phyloP scores from a whole-genome alignment of 2,329 filamentous ascomycete species.

The Aspergillus aculeatus region DNA sequence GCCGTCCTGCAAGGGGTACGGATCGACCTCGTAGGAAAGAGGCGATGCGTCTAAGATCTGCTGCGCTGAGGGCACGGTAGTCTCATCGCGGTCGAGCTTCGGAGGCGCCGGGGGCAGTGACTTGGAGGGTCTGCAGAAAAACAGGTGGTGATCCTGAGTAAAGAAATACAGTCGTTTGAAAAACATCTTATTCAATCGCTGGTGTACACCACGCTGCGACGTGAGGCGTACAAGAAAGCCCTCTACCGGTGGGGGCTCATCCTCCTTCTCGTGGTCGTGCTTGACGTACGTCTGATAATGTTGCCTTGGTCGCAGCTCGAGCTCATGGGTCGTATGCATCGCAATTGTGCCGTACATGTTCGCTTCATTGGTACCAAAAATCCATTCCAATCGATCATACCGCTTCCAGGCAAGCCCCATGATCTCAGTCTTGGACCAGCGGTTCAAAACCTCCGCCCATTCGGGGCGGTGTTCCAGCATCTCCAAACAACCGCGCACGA shows the following conservation, averaged over 20 bases:
- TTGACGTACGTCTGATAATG: constrained; percentile 60
- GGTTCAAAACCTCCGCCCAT: constrained; percentile 58
- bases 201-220: constrained; percentile 60
- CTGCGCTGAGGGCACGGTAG: constrained; percentile 53
- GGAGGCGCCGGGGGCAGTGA: constrained; percentile 61
- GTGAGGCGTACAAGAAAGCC: constrained; percentile 66
- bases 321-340: constrained; percentile 65
- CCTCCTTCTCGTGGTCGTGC: constrained; percentile 40
- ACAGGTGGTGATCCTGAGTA: constrained; percentile 61
- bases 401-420: constrained; percentile 68
- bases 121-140: constrained; percentile 62
- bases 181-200: constrained; percentile 59
- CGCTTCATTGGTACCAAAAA: constrained; percentile 63
- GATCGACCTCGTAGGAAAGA: constrained; percentile 61
- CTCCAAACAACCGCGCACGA: constrained; percentile 59
- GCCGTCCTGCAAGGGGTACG: constrained; percentile 56
- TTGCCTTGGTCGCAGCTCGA: constrained; percentile 63
- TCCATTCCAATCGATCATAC: constrained; percentile 68
- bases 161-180: constrained; percentile 67
- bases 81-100: constrained; percentile 46
- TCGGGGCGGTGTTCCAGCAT: constrained; percentile 58
- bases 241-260: constrained; percentile 63
- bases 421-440: constrained; percentile 58
- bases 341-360: constrained; percentile 69
- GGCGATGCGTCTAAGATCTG: constrained; percentile 59